Conservation (phyloP, 78 protist species). For the Dictyostelium capitatum region DNA sequence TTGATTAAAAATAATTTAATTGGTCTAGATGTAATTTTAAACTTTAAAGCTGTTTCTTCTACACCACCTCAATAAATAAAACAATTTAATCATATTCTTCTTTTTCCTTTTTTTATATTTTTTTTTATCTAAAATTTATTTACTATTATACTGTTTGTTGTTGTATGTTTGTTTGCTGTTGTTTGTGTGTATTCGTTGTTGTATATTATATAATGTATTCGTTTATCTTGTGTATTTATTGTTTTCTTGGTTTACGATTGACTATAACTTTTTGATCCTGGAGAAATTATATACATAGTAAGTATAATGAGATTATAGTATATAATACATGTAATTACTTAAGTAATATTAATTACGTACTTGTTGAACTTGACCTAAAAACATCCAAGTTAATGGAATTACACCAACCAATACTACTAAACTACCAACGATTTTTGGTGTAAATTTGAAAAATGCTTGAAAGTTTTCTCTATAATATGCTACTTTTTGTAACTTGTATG, state of each 20-base stretch:
- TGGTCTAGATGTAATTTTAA: neutral
- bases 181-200: neutral
- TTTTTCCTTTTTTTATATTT: neutral
- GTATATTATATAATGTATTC: neutral
- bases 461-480: conserved; percentile 71
- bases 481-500: conserved; percentile 52
- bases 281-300: neutral
- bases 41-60: neutral
- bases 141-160: neutral
- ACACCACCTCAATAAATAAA: no score
- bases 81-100: neutral
- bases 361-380: conserved; percentile 15
- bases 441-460: conserved; percentile 56
- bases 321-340: neutral
- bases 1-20: neutral
- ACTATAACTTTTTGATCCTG: conserved; percentile 35
- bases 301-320: neutral
- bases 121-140: neutral
- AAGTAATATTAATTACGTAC: neutral
- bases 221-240: neutral
- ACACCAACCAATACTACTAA: conserved; percentile 16
- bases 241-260: conserved; percentile 1
- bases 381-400: conserved; percentile 40
- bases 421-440: conserved; percentile 25
- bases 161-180: neutral